A percentile compares a stretch with the other conserved stretches of the same genome.
phyloP scores from a whole-genome alignment of 1,139 yeast genomes.

The Protomyces gravidus region DNA sequence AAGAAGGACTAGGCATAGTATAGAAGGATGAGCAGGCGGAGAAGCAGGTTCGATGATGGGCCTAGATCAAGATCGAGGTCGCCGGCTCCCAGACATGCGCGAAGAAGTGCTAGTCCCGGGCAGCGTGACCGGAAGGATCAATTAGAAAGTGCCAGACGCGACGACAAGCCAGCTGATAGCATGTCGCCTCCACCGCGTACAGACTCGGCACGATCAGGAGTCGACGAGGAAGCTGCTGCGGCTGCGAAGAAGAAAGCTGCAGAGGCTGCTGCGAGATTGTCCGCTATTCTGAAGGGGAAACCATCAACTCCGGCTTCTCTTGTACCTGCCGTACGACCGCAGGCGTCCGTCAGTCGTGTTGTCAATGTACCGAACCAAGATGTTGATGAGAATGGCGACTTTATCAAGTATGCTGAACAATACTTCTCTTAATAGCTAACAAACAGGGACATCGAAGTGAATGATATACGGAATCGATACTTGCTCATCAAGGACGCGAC shows the following conservation, averaged over 20 bases:
- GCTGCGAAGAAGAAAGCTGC: conserved; percentile 26
- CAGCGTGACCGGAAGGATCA: background rate
- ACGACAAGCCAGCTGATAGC: conserved; percentile 9
- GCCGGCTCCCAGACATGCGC: conserved; percentile 5
- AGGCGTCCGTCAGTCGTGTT: conserved; percentile 6
- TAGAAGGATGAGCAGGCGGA: too few relatives aligned
- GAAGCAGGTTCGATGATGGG: background rate
- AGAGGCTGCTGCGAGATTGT: conserved; percentile 24
- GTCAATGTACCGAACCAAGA: conserved; percentile 11
- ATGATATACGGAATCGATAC: conserved; percentile 43
- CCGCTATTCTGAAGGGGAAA: conserved; percentile 26
- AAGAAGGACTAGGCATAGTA: too few relatives aligned
- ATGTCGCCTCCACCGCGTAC: conserved; percentile 27
- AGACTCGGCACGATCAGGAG: conserved; percentile 9
- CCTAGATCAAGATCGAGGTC: conserved; percentile 31
- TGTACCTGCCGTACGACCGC: conserved; percentile 6
- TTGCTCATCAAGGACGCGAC: conserved; percentile 42
- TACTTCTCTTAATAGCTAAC: conserved; percentile 9
- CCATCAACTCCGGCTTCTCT: conserved; percentile 7
- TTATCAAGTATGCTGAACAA: background rate
- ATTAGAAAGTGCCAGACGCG: too few relatives aligned
- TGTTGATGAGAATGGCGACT: conserved; percentile 16
- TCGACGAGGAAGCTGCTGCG: conserved; percentile 25
- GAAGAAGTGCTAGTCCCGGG: conserved; percentile 2
- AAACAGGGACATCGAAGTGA: conserved; percentile 41